Evolutionary conservation across 345 rosid species (phyloP).

Genomic region (Ceriops decandra): DNA sequence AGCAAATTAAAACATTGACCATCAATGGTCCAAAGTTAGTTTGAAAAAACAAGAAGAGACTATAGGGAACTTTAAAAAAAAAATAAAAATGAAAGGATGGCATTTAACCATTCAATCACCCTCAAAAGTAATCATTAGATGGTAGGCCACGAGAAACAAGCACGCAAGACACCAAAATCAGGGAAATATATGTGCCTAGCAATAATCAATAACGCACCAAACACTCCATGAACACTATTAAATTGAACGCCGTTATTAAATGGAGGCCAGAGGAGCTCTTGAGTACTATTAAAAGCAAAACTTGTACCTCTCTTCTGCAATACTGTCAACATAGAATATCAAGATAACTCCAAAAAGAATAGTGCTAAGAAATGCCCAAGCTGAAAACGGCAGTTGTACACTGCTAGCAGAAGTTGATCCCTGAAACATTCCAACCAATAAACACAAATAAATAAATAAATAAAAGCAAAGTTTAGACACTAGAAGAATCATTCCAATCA

Average conservation of each 20-base stretch:
- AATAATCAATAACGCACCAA: too few relatives aligned
- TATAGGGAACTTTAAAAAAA: too few relatives aligned
- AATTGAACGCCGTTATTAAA: background rate
- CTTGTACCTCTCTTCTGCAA: conserved; percentile 89
- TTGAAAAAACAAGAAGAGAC: too few relatives aligned
- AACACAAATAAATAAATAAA: conserved; percentile 5
- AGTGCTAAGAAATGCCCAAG: conserved; percentile 84
- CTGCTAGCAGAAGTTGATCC: conserved; percentile 59
- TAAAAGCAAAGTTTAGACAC: conserved; percentile 7
- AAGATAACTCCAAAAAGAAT: conserved; percentile 72
- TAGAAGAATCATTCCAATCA: conserved; percentile 7
- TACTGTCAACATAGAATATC: conserved; percentile 79
- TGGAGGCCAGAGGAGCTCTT: conserved; percentile 6
- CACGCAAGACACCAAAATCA: too few relatives aligned
- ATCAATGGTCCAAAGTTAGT: too few relatives aligned
- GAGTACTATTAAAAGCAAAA: conserved; percentile 6
- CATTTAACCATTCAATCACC: too few relatives aligned
- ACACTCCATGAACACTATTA: too few relatives aligned
- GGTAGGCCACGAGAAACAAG: too few relatives aligned
- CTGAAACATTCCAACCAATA: conserved; percentile 40
- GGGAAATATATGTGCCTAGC: too few relatives aligned
- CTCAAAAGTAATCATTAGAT: too few relatives aligned
- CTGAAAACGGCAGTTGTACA: conserved; percentile 66
- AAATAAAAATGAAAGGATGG: too few relatives aligned
- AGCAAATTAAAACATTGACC: too few relatives aligned